Conservation (phyloP, 805 yeast genomes). For the Lipomyces oligophaga region DNA sequence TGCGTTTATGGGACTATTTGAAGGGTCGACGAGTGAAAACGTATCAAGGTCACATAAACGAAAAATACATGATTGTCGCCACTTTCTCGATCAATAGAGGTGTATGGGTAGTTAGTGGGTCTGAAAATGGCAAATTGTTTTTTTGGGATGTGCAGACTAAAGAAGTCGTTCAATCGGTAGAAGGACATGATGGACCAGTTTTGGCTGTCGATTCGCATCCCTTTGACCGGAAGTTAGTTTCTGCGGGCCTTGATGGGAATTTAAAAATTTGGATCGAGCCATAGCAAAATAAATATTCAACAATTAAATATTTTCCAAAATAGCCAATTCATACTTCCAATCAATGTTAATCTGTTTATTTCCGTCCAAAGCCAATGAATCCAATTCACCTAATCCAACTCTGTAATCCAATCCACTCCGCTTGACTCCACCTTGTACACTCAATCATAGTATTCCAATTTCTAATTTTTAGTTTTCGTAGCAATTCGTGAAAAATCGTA, state of each 20-base stretch:
- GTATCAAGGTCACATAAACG: constrained; percentile 40
- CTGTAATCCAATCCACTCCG: too few relatives aligned
- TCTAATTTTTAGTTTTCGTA: too few relatives aligned
- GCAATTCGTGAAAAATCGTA: too few relatives aligned
- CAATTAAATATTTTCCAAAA: too few relatives aligned
- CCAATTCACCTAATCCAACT: too few relatives aligned
- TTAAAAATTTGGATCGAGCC: constrained; percentile 20
- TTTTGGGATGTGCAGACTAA: constrained; percentile 69
- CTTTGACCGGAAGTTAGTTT: constrained; percentile 25
- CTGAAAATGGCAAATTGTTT: constrained; percentile 51
- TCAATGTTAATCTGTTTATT: too few relatives aligned
- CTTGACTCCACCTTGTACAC: too few relatives aligned
- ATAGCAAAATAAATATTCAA: not conserved
- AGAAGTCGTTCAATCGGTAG: constrained; percentile 40
- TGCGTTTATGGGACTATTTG: constrained; percentile 87
- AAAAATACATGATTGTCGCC: constrained; percentile 52
- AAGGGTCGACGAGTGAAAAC: constrained; percentile 77
- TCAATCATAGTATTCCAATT: too few relatives aligned
- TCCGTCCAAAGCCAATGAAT: too few relatives aligned
- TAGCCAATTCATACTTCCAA: too few relatives aligned
- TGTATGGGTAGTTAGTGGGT: constrained; percentile 56
- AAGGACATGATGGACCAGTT: constrained; percentile 31
- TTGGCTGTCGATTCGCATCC: constrained; percentile 30
- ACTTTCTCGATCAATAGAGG: constrained; percentile 45
- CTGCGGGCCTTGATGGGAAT: constrained; percentile 27